Base-by-base conservation (phyloP, 352 stramenopile genomes). In the Globisporangium camurandrum region DNA sequence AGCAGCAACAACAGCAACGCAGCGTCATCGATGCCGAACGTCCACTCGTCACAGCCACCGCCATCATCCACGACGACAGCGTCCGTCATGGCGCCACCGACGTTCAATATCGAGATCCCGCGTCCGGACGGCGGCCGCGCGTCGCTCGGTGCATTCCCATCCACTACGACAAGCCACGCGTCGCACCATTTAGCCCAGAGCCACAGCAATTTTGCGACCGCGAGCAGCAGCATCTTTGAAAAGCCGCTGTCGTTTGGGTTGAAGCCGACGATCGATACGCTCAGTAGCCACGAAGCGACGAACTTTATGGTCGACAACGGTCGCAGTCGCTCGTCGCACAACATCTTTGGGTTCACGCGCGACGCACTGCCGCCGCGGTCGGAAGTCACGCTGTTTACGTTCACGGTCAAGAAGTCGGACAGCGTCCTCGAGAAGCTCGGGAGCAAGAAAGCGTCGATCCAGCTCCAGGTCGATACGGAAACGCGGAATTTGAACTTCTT, bases 351-450 rank as follows among this genome's bases (percentile, higher is more conserved):
- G 4, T 75, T 92, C 45, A 72, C 58, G 27, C 67, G 69, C 34
- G 71, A 80, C 46, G 45, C 52, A 3, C n/a, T n/a, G n/a, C 52
- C 67, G 28, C 74, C 67, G 1, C 59, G 69, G 12, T 86, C 69
- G 0, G 75, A 87, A n/a, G 71, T 87, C 40, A 88, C 83, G 62
- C 68, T 88, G 3, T 90, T 86, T 53, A 86, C 82, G 8, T 94
- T 94, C 52, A 92, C 83, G 20, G 83, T 92, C 47, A 86, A 86
- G 55, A 94, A 94, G 49, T 82, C 74, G 8, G 83, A 94, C 62
- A 88, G 69, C 39, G 69, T 94, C 44, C 51, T 94, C 19, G 76
- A 90, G 58, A 88, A 89, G 44, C 57, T 92, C 6, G 77, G 78
- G 19, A 88, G 74, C 58, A 90, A 91, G 54, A 83, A 84, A 27